phyloP scores from a whole-genome alignment of 371 early-diverging fungal species.

The Entomophthora muscae region DNA sequence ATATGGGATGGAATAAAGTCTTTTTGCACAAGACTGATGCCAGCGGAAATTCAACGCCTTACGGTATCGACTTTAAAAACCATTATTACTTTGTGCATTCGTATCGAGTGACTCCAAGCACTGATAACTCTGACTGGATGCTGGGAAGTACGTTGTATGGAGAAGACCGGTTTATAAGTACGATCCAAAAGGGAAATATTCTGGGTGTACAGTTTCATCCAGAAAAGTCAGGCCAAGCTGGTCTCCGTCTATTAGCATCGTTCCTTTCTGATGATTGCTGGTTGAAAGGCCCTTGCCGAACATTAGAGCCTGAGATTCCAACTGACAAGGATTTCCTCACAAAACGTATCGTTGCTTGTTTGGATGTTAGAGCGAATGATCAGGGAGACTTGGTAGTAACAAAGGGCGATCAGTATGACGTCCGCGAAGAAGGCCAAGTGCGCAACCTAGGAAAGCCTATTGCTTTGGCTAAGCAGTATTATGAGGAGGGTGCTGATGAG shows the following conservation, averaged over 20 bases:
- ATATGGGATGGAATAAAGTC: slow-evolving; percentile 91
- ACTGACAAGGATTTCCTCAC: slow-evolving; percentile 43
- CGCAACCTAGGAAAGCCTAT: slow-evolving; percentile 95
- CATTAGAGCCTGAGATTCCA: slow-evolving; percentile 73
- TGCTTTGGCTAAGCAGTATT: slow-evolving; percentile 79
- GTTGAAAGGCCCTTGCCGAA: slow-evolving; percentile 92
- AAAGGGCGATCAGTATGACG: slow-evolving; percentile 97
- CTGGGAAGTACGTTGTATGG: slow-evolving; percentile 57
- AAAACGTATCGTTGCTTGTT: slow-evolving; percentile 86
- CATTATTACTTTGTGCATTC: slow-evolving; percentile 95
- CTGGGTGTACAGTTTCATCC: slow-evolving; percentile 97
- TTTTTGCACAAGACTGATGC: slow-evolving; percentile 18
- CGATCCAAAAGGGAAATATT: slow-evolving; percentile 65
- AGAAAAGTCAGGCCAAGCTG: slow-evolving; percentile 87
- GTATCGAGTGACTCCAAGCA: slow-evolving; percentile 54
- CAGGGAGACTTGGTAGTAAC: slow-evolving; percentile 92
- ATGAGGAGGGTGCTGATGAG: slow-evolving; percentile 92
- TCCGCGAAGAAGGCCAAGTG: slow-evolving; percentile 74
- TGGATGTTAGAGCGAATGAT: slow-evolving; percentile 94
- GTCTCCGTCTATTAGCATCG: slow-evolving; percentile 55
- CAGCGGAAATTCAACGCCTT: slow-evolving; percentile 15
- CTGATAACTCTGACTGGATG: slow-evolving; percentile 38
- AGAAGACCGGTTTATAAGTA: slow-evolving; percentile 65
- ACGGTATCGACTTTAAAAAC: slow-evolving; percentile 23
- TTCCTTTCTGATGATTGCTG: slow-evolving; percentile 54